Conservation (phyloP, 179 eudicot genomes). For the Heliamphora ciliata region DNA sequence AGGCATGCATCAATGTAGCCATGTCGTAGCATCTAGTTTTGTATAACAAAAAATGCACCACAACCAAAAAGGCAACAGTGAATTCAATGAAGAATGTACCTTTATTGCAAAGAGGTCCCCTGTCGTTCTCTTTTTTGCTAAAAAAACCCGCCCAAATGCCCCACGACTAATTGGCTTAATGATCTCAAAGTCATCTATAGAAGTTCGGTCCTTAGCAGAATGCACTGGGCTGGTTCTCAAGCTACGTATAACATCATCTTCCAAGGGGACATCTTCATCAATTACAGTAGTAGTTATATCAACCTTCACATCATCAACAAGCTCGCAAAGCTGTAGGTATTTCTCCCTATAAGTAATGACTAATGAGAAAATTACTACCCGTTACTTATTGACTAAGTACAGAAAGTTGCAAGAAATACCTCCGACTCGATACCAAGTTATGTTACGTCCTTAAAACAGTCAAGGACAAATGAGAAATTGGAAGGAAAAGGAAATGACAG, state of each 20-base stretch:
- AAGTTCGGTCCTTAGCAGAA: conserved; percentile 80
- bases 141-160: conserved; percentile 94
- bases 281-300: conserved; percentile 80
- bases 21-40: not conserved
- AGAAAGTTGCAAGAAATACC: too few species aligned
- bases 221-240: conserved; percentile 92
- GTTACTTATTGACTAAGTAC: not conserved
- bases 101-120: conserved; percentile 98
- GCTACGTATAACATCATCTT: conserved; percentile 94
- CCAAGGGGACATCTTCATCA: conserved; percentile 97
- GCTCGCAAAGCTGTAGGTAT: conserved; percentile 83
- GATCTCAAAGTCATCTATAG: conserved; percentile 96
- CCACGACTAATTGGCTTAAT: conserved; percentile 98
- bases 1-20: not conserved
- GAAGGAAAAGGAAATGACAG: not conserved
- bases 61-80: not conserved
- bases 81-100: conserved; percentile 35
- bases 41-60: not conserved
- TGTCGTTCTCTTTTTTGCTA: conserved; percentile 93
- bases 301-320: conserved; percentile 87
- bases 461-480: not conserved
- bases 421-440: too few species aligned
- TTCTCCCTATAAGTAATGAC: conserved; percentile 60
- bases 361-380: not conserved
- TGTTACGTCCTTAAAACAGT: not conserved